Conservation (phyloP, 768 basidiomycete species). For the Naganishia friedmannii region DNA sequence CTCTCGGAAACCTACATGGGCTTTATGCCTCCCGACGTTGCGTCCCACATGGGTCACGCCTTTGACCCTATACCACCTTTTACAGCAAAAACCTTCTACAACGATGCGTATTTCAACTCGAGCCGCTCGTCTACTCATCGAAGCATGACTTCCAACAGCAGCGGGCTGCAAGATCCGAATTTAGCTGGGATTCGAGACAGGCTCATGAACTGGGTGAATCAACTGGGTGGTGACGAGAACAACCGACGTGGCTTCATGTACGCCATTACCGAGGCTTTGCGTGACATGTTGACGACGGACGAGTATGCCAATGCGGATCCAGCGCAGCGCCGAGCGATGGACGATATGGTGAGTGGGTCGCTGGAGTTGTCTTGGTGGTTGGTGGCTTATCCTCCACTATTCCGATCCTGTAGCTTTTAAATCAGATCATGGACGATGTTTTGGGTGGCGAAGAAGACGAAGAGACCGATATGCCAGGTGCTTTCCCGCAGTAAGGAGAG, state of each 20-base stretch:
- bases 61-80: slow-evolving; percentile 87
- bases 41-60: slow-evolving; percentile 61
- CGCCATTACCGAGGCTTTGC: background rate
- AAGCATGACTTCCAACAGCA: background rate
- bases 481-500: slow-evolving; percentile 25
- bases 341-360: background rate
- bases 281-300: background rate
- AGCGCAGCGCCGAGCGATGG: slow-evolving; percentile 2
- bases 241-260: slow-evolving; percentile 17
- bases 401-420: background rate
- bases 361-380: no score
- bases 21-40: slow-evolving; percentile 66
- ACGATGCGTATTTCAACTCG: slow-evolving; percentile 68
- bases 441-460: slow-evolving; percentile 20
- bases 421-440: slow-evolving; percentile 10
- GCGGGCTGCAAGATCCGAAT: slow-evolving; percentile 13
- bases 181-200: background rate
- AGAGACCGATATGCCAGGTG: slow-evolving; percentile 22
- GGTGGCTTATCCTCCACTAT: background rate
- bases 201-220: slow-evolving; percentile 10
- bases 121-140: slow-evolving; percentile 3
- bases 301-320: slow-evolving; percentile 29
- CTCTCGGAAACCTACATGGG: slow-evolving; percentile 59
- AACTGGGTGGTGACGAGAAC: slow-evolving; percentile 1
- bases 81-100: slow-evolving; percentile 61